Evolutionary conservation across 2,329 filamentous ascomycete genomes (phyloP).

Genomic region (Coniochaeta sp.): DNA sequence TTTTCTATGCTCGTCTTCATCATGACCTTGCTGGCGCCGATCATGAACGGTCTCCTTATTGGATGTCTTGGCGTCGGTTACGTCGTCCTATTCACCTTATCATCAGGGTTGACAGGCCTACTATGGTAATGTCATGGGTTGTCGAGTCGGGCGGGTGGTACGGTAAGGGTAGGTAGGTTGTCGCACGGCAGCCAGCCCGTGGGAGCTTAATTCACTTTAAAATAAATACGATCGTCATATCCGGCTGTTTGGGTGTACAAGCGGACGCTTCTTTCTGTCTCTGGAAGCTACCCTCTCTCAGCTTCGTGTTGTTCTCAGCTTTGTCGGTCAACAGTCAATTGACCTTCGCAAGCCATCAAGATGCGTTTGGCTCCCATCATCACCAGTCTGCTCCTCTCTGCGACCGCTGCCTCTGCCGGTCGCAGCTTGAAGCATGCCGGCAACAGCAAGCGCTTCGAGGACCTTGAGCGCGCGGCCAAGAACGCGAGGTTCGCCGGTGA

Average conservation of each 20-base stretch:
- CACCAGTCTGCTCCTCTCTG: background rate
- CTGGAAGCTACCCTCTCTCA: background rate
- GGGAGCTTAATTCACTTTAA: background rate
- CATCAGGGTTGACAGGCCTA: background rate
- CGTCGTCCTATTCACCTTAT: background rate
- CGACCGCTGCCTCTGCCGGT: background rate
- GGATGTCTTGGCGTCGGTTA: background rate
- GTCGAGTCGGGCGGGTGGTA: background rate
- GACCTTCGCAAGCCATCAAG: background rate
- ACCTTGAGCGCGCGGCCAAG: background rate
- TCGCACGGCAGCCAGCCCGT: background rate
- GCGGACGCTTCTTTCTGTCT: background rate
- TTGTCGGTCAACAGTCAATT: background rate
- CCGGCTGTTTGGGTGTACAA: background rate
- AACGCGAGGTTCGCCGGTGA: background rate
- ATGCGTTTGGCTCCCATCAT: background rate
- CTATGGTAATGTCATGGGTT: background rate
- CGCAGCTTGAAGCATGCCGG: slow-evolving; percentile 2
- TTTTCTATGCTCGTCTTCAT: background rate
- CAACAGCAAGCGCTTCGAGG: background rate
- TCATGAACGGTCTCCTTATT: background rate
- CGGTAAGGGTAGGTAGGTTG: background rate
- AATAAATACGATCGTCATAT: background rate
- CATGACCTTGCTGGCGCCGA: background rate
- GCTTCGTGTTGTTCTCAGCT: background rate